A percentile compares a stretch with the other conserved stretches of the same genome.
phyloP scores from a whole-genome alignment of 2,329 filamentous ascomycete genomes.

The Xylaria sp. region DNA sequence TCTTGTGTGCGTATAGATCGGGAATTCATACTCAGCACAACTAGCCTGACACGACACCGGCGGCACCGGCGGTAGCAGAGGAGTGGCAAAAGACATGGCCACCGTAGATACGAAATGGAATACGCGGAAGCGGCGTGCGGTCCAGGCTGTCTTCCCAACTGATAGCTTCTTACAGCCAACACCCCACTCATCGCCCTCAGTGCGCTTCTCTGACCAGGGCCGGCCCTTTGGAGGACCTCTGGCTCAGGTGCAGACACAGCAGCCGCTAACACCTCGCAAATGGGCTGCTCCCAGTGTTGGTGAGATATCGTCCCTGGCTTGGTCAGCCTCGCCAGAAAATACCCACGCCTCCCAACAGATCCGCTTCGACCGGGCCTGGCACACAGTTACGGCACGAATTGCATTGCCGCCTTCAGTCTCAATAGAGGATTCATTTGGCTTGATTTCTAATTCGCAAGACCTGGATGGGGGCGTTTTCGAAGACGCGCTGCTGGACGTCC shows the following conservation, averaged over 20 bases:
- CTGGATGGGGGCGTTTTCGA: constrained; percentile 57
- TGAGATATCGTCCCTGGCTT: constrained; percentile 37
- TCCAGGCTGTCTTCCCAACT: constrained; percentile 66
- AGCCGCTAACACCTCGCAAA: constrained; percentile 38
- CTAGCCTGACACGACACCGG: constrained; percentile 7
- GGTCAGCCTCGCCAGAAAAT: constrained; percentile 42
- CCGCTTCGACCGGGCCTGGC: constrained; percentile 71
- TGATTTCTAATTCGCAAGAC: constrained; percentile 55
- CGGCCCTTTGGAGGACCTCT: constrained; percentile 59
- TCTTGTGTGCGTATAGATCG: constrained; percentile 3
- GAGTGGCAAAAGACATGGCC: constrained; percentile 38
- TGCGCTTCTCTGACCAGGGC: constrained; percentile 54
- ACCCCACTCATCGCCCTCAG: constrained; percentile 54
- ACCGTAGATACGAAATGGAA: constrained; percentile 56
- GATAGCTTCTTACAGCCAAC: constrained; percentile 60
- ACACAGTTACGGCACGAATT: constrained; percentile 67
- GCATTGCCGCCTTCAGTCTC: constrained; percentile 66
- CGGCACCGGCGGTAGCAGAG: constrained; percentile 1
- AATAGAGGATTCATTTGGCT: constrained; percentile 64
- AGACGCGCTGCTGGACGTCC: constrained; percentile 63
- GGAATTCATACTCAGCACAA: not conserved
- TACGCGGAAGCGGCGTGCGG: constrained; percentile 60
- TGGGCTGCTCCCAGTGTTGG: constrained; percentile 41
- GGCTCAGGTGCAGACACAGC: constrained; percentile 31
- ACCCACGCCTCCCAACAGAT: constrained; percentile 60